Evolutionary conservation across 306 rosid genomes (phyloP).

Genomic region (Rosa multiflora): DNA sequence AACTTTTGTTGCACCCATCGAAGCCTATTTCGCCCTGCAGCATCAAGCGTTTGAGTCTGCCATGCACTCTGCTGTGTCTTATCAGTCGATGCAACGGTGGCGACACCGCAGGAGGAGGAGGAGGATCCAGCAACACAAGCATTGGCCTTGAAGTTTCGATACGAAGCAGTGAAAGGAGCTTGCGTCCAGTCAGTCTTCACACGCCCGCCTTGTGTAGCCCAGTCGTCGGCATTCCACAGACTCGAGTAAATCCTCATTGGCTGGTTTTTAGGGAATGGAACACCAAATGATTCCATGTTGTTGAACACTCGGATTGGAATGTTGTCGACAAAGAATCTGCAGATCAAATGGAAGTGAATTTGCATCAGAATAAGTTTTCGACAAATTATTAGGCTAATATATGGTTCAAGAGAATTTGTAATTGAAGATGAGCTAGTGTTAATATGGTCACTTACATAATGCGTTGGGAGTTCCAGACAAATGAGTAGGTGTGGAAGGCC

Average conservation of each 20-base stretch:
- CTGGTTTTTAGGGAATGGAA: constrained; percentile 40
- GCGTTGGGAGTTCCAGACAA: constrained; percentile 40
- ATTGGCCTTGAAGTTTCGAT: constrained; percentile 39
- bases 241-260: constrained; percentile 52
- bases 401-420: neutral
- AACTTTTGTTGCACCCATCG: constrained; percentile 49
- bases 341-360: neutral
- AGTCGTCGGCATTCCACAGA: constrained; percentile 50
- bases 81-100: constrained; percentile 9
- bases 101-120: constrained; percentile 16
- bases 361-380: neutral
- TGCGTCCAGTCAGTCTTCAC: constrained; percentile 53
- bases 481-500: constrained; percentile 49
- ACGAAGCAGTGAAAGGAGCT: constrained; percentile 51
- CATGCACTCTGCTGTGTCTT: constrained; percentile 10
- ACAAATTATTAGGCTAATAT: neutral
- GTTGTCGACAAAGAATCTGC: constrained; percentile 42
- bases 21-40: constrained; percentile 36
- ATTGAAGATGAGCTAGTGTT: neutral
- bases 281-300: constrained; percentile 39
- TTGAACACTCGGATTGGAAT: constrained; percentile 43
- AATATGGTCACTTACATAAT: constrained; percentile 32
- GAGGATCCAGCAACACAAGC: constrained; percentile 31
- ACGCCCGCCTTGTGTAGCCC: constrained; percentile 56
- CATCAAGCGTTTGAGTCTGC: constrained; percentile 37